Conservation (phyloP, 2,329 filamentous ascomycete species). For the Daldinia eschscholtzii region DNA sequence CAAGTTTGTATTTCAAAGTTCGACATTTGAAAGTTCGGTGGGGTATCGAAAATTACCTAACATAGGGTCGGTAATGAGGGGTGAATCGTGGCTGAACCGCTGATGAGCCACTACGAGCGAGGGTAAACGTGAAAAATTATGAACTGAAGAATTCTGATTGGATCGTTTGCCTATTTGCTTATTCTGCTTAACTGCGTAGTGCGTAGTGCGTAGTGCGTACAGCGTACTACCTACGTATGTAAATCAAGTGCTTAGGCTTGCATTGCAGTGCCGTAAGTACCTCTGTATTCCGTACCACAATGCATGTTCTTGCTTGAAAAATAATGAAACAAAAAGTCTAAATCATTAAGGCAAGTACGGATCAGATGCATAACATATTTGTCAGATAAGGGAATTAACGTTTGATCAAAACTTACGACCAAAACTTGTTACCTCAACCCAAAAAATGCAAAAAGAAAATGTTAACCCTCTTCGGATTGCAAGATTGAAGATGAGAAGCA, state of each 20-base stretch:
- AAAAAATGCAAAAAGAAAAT: too few relatives aligned
- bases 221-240: neutral
- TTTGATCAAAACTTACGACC: too few relatives aligned
- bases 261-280: neutral
- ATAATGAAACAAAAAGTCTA: too few relatives aligned
- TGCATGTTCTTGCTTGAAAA: too few relatives aligned
- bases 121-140: conserved; percentile 16
- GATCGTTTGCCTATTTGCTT: neutral
- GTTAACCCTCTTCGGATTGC: too few relatives aligned
- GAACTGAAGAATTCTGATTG: conserved; percentile 22
- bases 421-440: too few relatives aligned
- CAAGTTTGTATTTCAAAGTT: conserved; percentile 9
- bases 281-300: neutral
- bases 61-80: conserved; percentile 28
- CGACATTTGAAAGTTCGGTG: neutral
- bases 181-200: conserved; percentile 1
- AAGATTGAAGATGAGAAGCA: neutral
- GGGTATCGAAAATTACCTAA: conserved; percentile 18
- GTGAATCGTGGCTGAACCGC: conserved; percentile 20
- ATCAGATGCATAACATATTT: too few relatives aligned
- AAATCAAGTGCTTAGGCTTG: neutral
- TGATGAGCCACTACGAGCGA: conserved; percentile 12
- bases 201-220: too few relatives aligned
- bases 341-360: too few relatives aligned
- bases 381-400: too few relatives aligned